Evolutionary conservation across 148 eudicot genomes (phyloP).

Genomic region (Chenopodium formosanum): DNA sequence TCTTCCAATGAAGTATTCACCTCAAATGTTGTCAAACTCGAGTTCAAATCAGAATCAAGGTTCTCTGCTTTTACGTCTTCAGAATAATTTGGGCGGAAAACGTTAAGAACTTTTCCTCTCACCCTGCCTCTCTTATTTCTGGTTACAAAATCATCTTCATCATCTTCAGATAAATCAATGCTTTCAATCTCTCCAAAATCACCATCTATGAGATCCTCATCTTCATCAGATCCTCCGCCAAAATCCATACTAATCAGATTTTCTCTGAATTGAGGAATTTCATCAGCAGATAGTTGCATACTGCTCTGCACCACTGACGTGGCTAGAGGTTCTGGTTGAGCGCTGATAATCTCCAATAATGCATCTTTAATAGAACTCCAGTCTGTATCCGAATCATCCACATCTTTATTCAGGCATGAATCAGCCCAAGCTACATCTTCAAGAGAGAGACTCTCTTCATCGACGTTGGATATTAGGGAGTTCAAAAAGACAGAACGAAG

Average conservation of each 20-base stretch:
- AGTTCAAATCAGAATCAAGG: conserved; percentile 31
- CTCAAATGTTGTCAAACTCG: conserved; percentile 23
- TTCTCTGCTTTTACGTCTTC: conserved; percentile 28
- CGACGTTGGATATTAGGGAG: conserved; percentile 21
- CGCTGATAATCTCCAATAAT: conserved; percentile 40
- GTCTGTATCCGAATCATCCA: conserved; percentile 29
- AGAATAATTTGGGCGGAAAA: conserved; percentile 41
- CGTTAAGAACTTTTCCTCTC: conserved; percentile 20
- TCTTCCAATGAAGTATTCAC: conserved; percentile 36
- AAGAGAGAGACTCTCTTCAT: conserved; percentile 33
- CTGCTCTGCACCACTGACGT: conserved; percentile 18
- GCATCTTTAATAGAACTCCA: conserved; percentile 57
- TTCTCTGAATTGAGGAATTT: conserved; percentile 11
- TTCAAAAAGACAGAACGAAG: conserved; percentile 15
- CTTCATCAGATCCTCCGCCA: conserved; percentile 19
- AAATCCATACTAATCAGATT: conserved; percentile 13
- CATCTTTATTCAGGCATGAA: conserved; percentile 53
- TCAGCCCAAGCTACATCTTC: conserved; percentile 75
- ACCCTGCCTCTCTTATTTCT: conserved; percentile 13
- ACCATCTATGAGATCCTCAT: conserved; percentile 31
- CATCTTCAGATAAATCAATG: conserved; percentile 21
- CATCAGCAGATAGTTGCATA: conserved; percentile 22
- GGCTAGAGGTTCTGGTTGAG: conserved; percentile 23
- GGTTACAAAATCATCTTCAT: conserved; percentile 15
- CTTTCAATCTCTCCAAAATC: conserved; percentile 23